These are phyloP conservation scores for Wickerhamiella cacticola DNA, from an alignment of 805 yeast genomes.

Conservation along the genomic window DNA sequence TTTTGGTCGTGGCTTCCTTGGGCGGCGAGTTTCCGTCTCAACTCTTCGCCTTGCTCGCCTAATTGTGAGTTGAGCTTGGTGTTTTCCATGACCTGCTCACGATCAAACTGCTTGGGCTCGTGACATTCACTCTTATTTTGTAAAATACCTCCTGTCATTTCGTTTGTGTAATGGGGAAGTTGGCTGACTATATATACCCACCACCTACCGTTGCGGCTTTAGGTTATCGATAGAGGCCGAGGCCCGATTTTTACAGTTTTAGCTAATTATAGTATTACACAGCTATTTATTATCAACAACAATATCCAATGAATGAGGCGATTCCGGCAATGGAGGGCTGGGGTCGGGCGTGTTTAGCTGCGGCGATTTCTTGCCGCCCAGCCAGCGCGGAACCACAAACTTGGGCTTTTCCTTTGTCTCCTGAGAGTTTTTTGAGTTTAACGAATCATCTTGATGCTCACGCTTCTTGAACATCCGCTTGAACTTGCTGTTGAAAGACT, in stretches of 20 bases:
- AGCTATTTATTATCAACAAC: neutral
- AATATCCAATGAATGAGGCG: neutral
- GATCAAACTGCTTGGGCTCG: conserved; percentile 22
- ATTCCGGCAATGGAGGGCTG: neutral
- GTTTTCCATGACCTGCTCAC: conserved; percentile 68
- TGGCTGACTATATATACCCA: neutral
- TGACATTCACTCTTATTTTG: conserved; percentile 13
- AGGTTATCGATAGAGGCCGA: neutral
- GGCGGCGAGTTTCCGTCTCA: conserved; percentile 14
- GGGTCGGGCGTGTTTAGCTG: neutral
- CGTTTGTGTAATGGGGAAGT: neutral
- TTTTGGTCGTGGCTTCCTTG: conserved; percentile 7
- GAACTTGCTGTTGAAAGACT: neutral
- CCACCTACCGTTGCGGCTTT: neutral
- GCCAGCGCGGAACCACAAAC: conserved; percentile 1
- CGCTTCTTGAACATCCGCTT: neutral
- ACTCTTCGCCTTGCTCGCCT: conserved; percentile 20
- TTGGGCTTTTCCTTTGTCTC: neutral
- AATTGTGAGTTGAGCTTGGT: conserved; percentile 56
- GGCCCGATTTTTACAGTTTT: too few species aligned
- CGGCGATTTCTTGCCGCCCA: neutral
- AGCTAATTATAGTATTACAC: too few species aligned
- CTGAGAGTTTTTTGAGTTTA: neutral
- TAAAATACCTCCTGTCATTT: conserved; percentile 16
- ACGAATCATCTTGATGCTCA: neutral